Percentiles rank a stretch among this genome's conserved stretches.
phyloP scores from a whole-genome alignment of 2,329 filamentous ascomycete genomes.

The Clarireedia sp. region DNA sequence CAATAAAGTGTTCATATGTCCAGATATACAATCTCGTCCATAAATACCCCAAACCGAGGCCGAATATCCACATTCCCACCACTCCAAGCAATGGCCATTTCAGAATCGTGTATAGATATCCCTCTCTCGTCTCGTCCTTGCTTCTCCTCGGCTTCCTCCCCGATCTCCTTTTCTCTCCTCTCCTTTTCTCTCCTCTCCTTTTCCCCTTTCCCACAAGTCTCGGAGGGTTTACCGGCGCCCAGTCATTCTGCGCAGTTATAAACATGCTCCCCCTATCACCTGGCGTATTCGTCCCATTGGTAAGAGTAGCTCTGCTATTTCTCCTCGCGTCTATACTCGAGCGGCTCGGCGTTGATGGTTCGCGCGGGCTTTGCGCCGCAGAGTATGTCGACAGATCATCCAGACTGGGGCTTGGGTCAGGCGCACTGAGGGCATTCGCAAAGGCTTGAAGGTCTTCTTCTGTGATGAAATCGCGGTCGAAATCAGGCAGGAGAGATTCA shows the following conservation, averaged over 20 bases:
- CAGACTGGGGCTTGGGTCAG: conserved; percentile 62
- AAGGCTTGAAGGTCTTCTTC: conserved; percentile 70
- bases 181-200: conserved; percentile 25
- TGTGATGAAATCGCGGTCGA: conserved; percentile 67
- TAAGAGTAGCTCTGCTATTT: conserved; percentile 4
- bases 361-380: conserved; percentile 1
- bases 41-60: conserved; percentile 67
- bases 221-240: conserved; percentile 67
- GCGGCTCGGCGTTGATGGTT: conserved; percentile 10
- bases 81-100: conserved; percentile 87
- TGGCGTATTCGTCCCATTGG: conserved; percentile 8
- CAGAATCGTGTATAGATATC: conserved; percentile 77
- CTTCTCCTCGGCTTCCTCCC: conserved; percentile 36
- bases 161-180: conserved; percentile 33
- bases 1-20: conserved; percentile 57
- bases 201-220: conserved; percentile 28
- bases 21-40: conserved; percentile 83
- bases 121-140: conserved; percentile 90
- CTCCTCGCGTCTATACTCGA: conserved; percentile 15
- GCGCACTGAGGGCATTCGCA: conserved; percentile 71
- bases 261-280: conserved; percentile 36
- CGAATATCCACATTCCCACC: conserved; percentile 72
- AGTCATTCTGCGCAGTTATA: conserved; percentile 90
- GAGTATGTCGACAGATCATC: conserved; percentile 35
- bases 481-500: conserved; percentile 65